Evolutionary conservation across 192 early-diverging fungal species (phyloP).

Genomic region (Chytriomyces hyalinus): DNA sequence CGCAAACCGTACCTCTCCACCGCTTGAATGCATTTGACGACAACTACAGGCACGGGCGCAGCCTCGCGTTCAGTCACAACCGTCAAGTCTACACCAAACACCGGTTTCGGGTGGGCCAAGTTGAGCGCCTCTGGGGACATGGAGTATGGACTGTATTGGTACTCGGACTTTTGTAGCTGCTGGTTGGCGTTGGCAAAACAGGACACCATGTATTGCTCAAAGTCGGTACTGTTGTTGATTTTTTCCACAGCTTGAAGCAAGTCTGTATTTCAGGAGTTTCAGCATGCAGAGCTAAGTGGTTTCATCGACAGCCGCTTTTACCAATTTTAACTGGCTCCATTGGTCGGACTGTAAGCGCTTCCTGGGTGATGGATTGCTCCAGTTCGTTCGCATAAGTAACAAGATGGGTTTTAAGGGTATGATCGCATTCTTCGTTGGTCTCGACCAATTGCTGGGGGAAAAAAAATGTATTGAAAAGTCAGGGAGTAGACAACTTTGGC

Average conservation of each 20-base stretch:
- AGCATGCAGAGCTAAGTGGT: not conserved
- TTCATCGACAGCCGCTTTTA: not conserved
- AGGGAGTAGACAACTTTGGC: too few relatives aligned
- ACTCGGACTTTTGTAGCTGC: conserved; percentile 47
- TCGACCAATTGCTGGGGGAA: conserved; percentile 65
- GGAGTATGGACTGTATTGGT: conserved; percentile 42
- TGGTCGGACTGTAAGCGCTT: conserved; percentile 72
- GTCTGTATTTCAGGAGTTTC: conserved; percentile 7
- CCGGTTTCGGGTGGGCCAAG: conserved; percentile 72
- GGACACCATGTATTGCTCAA: conserved; percentile 45
- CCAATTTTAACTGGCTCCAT: conserved; percentile 41
- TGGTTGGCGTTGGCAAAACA: conserved; percentile 39
- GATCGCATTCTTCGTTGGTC: conserved; percentile 83
- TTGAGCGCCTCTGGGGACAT: conserved; percentile 59
- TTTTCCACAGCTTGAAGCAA: conserved; percentile 43
- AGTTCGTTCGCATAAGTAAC: conserved; percentile 52
- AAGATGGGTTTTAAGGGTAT: conserved; percentile 71
- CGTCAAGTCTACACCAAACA: conserved; percentile 83
- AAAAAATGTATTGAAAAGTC: conserved; percentile 4
- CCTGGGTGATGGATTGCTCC: conserved; percentile 75
- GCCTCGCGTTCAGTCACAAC: conserved; percentile 69
- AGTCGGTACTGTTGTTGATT: conserved; percentile 54
- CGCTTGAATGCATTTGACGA: conserved; percentile 78
- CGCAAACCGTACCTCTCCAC: conserved; percentile 74
- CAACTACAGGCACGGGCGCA: conserved; percentile 74